Conservation (phyloP, 2,329 filamentous ascomycete genomes). For the Thielaviopsis punctulata region DNA sequence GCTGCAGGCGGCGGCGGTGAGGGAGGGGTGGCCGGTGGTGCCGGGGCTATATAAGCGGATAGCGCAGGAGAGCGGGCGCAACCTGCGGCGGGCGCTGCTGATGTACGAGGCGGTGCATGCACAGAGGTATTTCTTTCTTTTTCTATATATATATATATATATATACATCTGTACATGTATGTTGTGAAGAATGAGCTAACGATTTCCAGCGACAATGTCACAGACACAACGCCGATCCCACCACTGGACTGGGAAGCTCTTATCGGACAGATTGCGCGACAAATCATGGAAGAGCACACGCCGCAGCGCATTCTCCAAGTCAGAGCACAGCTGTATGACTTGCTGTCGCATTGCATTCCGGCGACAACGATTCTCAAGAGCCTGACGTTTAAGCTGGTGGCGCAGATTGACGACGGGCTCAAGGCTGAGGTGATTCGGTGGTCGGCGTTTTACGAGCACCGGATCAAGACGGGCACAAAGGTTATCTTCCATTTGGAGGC, state of each 20-base stretch:
- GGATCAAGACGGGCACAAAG: slow-evolving; percentile 81
- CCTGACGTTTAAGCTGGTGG: slow-evolving; percentile 80
- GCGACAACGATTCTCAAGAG: slow-evolving; percentile 88
- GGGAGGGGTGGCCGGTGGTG: slow-evolving; percentile 67
- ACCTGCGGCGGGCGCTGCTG: slow-evolving; percentile 72
- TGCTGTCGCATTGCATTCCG: slow-evolving; percentile 93
- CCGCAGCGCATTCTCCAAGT: slow-evolving; percentile 76
- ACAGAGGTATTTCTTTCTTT: slow-evolving; percentile 54
- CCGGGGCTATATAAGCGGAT: slow-evolving; percentile 67
- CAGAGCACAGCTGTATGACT: slow-evolving; percentile 86
- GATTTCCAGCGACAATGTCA: slow-evolving; percentile 60
- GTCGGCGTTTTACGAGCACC: slow-evolving; percentile 94
- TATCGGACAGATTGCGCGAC: slow-evolving; percentile 73
- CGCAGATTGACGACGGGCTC: slow-evolving; percentile 69
- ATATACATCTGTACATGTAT: too few species aligned
- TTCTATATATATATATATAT: background rate
- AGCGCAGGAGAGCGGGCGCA: slow-evolving; percentile 77
- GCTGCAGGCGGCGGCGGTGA: slow-evolving; percentile 51
- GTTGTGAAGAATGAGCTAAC: too few species aligned
- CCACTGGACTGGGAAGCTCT: slow-evolving; percentile 95
- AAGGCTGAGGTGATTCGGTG: slow-evolving; percentile 89
- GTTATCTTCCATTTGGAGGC: slow-evolving; percentile 97
- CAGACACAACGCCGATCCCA: slow-evolving; percentile 73
- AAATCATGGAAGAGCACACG: slow-evolving; percentile 87
- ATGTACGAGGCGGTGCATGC: slow-evolving; percentile 98